Percentiles rank a stretch among this genome's conserved stretches.
phyloP scores from a whole-genome alignment of 2,329 filamentous ascomycete species.

The Xylaria sp. region DNA sequence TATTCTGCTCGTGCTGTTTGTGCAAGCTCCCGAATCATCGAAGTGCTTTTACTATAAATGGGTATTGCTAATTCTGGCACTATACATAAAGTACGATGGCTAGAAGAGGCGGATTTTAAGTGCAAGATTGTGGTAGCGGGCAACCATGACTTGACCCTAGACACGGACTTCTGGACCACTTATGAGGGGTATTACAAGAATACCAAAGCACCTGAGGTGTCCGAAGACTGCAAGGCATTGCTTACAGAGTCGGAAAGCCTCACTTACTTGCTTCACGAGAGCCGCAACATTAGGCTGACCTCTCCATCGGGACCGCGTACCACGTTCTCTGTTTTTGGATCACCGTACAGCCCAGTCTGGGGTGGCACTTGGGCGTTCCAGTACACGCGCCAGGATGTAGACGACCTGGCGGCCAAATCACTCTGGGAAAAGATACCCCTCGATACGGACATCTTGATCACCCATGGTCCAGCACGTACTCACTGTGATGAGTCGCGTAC shows the following conservation, averaged over 20 bases:
- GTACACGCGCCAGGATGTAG: slow-evolving; percentile 50
- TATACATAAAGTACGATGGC: slow-evolving; percentile 69
- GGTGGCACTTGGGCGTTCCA: slow-evolving; percentile 67
- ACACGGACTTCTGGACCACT: slow-evolving; percentile 63
- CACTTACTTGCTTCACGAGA: slow-evolving; percentile 68
- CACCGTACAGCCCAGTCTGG: slow-evolving; percentile 66
- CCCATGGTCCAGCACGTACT: slow-evolving; percentile 69
- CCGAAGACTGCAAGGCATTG: slow-evolving; percentile 58
- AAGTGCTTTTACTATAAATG: too few relatives aligned
- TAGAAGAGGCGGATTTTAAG: slow-evolving; percentile 70
- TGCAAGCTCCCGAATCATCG: too few relatives aligned
- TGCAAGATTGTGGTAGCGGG: slow-evolving; percentile 74
- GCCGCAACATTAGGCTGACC: slow-evolving; percentile 58
- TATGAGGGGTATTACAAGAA: slow-evolving; percentile 61
- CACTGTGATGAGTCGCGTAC: slow-evolving; percentile 60
- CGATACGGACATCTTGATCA: slow-evolving; percentile 69
- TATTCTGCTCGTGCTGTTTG: too few relatives aligned
- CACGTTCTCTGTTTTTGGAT: slow-evolving; percentile 71
- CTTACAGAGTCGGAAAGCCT: slow-evolving; percentile 54
- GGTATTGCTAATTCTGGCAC: too few relatives aligned
- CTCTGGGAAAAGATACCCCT: slow-evolving; percentile 68
- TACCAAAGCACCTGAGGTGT: slow-evolving; percentile 59
- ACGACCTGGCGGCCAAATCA: slow-evolving; percentile 16
- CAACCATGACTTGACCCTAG: slow-evolving; percentile 77
- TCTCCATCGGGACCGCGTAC: slow-evolving; percentile 62